A percentile compares a stretch with the other conserved stretches of the same genome.
Evolutionary conservation across 2,329 filamentous ascomycete species (phyloP).

Genomic region (Fusarium sororula): DNA sequence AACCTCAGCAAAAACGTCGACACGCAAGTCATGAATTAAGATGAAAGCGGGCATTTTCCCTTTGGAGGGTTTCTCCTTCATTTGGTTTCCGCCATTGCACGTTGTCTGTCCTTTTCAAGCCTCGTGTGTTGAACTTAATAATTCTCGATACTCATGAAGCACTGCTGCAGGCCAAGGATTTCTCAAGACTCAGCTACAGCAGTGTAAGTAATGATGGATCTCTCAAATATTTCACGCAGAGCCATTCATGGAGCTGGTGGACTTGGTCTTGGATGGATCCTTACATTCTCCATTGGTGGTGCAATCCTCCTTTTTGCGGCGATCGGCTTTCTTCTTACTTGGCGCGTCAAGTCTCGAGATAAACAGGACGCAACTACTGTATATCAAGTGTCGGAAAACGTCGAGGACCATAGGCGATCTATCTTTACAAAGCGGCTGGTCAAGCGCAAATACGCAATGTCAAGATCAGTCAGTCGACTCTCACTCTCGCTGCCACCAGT

Average conservation of each 20-base stretch:
- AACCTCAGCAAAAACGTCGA: slow-evolving; percentile 31
- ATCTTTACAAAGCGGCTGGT: slow-evolving; percentile 43
- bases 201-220: slow-evolving; percentile 26
- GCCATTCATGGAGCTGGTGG: slow-evolving; percentile 17
- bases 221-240: slow-evolving; percentile 5
- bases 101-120: slow-evolving; percentile 33
- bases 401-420: slow-evolving; percentile 21
- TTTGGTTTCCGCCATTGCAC: slow-evolving; percentile 19
- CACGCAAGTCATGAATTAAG: slow-evolving; percentile 9
- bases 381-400: slow-evolving; percentile 42
- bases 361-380: slow-evolving; percentile 36
- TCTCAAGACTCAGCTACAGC: slow-evolving; percentile 12
- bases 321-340: slow-evolving; percentile 55
- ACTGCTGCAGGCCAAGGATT: slow-evolving; percentile 9
- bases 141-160: slow-evolving; percentile 6
- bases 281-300: slow-evolving; percentile 60
- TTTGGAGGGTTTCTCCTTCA: slow-evolving; percentile 20
- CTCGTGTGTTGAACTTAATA: slow-evolving; percentile 1
- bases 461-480: slow-evolving; percentile 44
- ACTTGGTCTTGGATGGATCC: slow-evolving; percentile 50
- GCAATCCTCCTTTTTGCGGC: slow-evolving; percentile 55
- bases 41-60: slow-evolving; percentile 37
- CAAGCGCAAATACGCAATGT: slow-evolving; percentile 43
- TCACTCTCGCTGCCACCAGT: slow-evolving; percentile 44
- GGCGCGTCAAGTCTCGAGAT: slow-evolving; percentile 44